Evolutionary conservation across 1,284 basidiomycete genomes (phyloP).

Genomic region (Veloboletus limbatus): DNA sequence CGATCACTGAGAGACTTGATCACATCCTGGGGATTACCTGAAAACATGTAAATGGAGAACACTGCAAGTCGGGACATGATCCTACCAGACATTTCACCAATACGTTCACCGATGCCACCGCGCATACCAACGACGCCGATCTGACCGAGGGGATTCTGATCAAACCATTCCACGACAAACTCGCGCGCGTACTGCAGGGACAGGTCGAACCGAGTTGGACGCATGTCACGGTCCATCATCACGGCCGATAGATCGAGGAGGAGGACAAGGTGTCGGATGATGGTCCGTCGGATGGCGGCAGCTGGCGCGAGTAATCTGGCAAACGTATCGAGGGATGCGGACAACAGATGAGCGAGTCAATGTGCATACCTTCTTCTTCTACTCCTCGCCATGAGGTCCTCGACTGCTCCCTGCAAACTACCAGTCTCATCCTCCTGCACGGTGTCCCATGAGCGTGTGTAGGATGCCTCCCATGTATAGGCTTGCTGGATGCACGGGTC

Average conservation of each 20-base stretch:
- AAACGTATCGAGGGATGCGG: conserved; percentile 7
- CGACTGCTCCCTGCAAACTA: conserved; percentile 86
- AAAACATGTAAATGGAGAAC: conserved; percentile 1
- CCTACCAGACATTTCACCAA: conserved; percentile 87
- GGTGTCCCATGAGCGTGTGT: conserved; percentile 93
- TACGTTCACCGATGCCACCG: conserved; percentile 80
- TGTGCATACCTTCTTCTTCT: conserved; percentile 72
- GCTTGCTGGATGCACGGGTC: conserved; percentile 49
- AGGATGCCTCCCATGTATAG: conserved; percentile 96
- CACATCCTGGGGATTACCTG: conserved; percentile 95
- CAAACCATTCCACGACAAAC: conserved; percentile 97
- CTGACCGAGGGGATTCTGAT: conserved; percentile 99
- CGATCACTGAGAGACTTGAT: conserved; percentile 83
- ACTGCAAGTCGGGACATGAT: neutral
- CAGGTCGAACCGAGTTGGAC: conserved; percentile 89
- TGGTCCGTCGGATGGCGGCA: conserved; percentile 87
- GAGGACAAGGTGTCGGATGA: conserved; percentile 93
- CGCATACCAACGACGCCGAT: conserved; percentile 92
- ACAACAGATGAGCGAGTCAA: neutral
- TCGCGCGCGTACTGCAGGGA: conserved; percentile 86
- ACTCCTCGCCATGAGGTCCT: conserved; percentile 83
- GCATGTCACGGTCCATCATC: conserved; percentile 95
- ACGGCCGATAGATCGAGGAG: conserved; percentile 87
- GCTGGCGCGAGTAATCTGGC: conserved; percentile 74
- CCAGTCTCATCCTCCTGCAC: conserved; percentile 95